phyloP scores from a whole-genome alignment of 2,329 filamentous ascomycete species.

The Fusarium sp. region DNA sequence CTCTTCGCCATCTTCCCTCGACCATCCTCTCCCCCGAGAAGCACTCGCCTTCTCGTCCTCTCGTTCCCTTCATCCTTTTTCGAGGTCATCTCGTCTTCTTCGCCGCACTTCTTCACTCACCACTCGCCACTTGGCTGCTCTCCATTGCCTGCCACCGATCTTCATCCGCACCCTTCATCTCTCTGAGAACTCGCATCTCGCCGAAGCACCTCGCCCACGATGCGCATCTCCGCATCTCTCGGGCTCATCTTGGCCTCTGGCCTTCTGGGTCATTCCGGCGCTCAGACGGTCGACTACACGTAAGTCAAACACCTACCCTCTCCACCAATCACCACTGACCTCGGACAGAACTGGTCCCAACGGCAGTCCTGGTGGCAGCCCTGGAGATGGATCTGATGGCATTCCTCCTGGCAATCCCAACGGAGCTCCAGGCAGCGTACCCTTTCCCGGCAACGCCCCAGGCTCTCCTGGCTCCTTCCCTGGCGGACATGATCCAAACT shows the following conservation, averaged over 20 bases:
- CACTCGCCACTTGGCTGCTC: not conserved
- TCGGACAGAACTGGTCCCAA: conserved; percentile 22
- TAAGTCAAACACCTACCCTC: conserved; percentile 37
- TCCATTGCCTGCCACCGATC: not conserved
- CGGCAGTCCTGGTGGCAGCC: conserved; percentile 18
- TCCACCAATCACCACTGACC: conserved; percentile 20
- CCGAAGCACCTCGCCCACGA: conserved; percentile 43
- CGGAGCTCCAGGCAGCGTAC: conserved; percentile 23
- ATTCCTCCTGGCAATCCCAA: conserved; percentile 26
- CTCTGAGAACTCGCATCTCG: not conserved
- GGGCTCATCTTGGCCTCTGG: conserved; percentile 52
- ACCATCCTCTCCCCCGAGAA: conserved; percentile 22
- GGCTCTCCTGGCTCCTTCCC: conserved; percentile 35
- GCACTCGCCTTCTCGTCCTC: conserved; percentile 24
- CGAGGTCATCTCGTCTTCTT: conserved; percentile 19
- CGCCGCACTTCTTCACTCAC: conserved; percentile 21
- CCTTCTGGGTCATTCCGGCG: conserved; percentile 48
- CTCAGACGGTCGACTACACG: conserved; percentile 51
- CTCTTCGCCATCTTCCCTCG: conserved; percentile 25
- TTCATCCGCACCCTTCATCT: not conserved
- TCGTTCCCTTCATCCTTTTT: conserved; percentile 32
- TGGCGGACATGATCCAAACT: conserved; percentile 14
- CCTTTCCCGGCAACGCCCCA: conserved; percentile 24
- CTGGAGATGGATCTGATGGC: conserved; percentile 23
- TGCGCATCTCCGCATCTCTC: conserved; percentile 55